Evolutionary conservation across 2,329 filamentous ascomycete species (phyloP), one percentile per base, ranked within the genome.

Genomic region (Verticillium nonalfalfae): DNA sequence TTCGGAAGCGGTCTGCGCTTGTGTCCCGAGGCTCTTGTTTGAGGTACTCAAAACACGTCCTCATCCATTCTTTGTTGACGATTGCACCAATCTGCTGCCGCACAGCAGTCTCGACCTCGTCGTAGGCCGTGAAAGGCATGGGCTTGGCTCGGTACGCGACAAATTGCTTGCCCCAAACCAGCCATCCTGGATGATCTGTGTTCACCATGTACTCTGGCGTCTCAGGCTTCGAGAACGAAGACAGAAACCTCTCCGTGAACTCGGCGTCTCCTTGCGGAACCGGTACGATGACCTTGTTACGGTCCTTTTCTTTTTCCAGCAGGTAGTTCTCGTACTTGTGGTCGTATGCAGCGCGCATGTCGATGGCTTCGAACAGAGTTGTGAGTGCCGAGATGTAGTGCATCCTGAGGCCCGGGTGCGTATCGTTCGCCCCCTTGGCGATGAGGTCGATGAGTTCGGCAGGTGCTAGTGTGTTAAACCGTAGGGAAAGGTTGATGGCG

Each of bases 1-100:
- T 93, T 60, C 93, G 86, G 79, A 99, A 98, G 59, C 94, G 85
- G 72, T 99, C 94, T 0, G 90, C 83, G 4, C 83, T 84, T 0
- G 86, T 76, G 71, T 98, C 94, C 55, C 94, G 87, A 2, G 95
- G 94, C 73, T 98, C 94, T 75, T 98, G 95, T 77, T 97, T 98
- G 78, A 98, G 84, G 72, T 94, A 98, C 31, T 88, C 90, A 70
- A 99, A 99, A 74, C 89, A 94, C 58, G 89, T 89, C 54, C 85
- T 85, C 67, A 97, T 88, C 96, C 95, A 99, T 34, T 91, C 85
- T 57, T 87, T 87, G 63, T 90, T 91, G 64, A 99, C 80, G 52
- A 93, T 80, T 60, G 83, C 83, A 57, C 93, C 95, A 69, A 99
- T 95, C 70, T 91, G 90, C 60, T 84, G 83, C 50, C 94, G 88